Conservation (phyloP, 345 rosid genomes). For the Psidium friedrichsthalianum region DNA sequence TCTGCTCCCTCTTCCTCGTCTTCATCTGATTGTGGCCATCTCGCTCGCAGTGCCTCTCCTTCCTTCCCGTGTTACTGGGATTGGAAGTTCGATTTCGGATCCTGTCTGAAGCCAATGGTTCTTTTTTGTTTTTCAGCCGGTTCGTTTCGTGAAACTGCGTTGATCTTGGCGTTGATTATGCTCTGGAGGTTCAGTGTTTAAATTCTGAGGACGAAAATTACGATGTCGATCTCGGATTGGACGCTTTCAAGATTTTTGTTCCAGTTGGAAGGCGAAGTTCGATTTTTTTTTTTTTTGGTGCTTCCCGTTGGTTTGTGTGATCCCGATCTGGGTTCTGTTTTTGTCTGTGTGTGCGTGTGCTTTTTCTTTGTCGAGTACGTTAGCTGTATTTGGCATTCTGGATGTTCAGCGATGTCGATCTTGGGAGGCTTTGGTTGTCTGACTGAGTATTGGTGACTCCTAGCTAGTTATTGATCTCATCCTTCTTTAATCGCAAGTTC, state of each 20-base stretch:
- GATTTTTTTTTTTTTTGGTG: too few species aligned
- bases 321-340: neutral
- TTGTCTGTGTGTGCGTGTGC: neutral
- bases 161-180: neutral
- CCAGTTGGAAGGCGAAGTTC: neutral
- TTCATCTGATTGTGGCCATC: neutral
- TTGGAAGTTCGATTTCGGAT: conserved; percentile 30
- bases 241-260: neutral
- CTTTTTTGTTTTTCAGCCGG: neutral
- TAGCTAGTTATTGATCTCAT: neutral
- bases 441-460: neutral
- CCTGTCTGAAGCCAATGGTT: neutral
- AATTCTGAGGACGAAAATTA: neutral
- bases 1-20: conserved; percentile 67
- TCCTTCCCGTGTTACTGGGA: conserved; percentile 57
- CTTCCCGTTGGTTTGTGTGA: neutral
- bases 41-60: conserved; percentile 23
- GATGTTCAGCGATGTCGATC: neutral
- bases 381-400: neutral
- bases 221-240: neutral
- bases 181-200: neutral
- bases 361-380: neutral
- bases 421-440: neutral
- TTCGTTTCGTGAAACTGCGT: neutral
- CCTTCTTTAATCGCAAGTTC: too few species aligned